These are phyloP conservation scores for Silene uniflora DNA, from an alignment of 148 eudicot species.

Conservation along the genomic window DNA sequence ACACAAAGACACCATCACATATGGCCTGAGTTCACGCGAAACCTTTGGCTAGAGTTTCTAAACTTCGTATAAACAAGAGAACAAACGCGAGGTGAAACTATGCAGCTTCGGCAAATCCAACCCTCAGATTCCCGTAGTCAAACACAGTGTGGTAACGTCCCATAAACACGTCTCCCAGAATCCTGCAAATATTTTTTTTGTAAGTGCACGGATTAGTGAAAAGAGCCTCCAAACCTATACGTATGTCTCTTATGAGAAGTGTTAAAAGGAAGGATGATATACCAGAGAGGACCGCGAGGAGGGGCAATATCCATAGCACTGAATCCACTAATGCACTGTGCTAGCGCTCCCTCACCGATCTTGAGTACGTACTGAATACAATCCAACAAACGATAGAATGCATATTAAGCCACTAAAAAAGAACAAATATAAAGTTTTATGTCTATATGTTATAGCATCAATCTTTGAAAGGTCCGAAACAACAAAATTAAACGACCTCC, in stretches of 20 bases:
- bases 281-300: slow-evolving; percentile 96
- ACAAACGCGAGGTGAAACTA: slow-evolving; percentile 20
- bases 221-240: background rate
- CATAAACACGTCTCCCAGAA: slow-evolving; percentile 92
- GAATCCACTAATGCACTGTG: slow-evolving; percentile 92
- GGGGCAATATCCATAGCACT: slow-evolving; percentile 78
- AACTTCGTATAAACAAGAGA: background rate
- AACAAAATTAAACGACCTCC: too few species aligned
- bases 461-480: too few species aligned
- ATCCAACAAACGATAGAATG: background rate
- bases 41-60: background rate
- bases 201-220: background rate
- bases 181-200: slow-evolving; percentile 47
- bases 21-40: background rate
- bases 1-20: slow-evolving; percentile 15
- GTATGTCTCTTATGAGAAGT: background rate
- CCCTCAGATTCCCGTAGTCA: slow-evolving; percentile 61
- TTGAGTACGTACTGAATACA: slow-evolving; percentile 68
- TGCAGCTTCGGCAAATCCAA: slow-evolving; percentile 89
- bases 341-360: slow-evolving; percentile 69
- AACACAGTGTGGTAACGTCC: slow-evolving; percentile 87
- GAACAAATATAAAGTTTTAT: background rate
- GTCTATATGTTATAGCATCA: too few species aligned
- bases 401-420: background rate
- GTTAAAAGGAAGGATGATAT: slow-evolving; percentile 8